A percentile compares a stretch with the other conserved stretches of the same genome.
These are phyloP conservation scores for Globisporangium radiosum DNA, from an alignment of 352 stramenopile species.

Conservation along the genomic window DNA sequence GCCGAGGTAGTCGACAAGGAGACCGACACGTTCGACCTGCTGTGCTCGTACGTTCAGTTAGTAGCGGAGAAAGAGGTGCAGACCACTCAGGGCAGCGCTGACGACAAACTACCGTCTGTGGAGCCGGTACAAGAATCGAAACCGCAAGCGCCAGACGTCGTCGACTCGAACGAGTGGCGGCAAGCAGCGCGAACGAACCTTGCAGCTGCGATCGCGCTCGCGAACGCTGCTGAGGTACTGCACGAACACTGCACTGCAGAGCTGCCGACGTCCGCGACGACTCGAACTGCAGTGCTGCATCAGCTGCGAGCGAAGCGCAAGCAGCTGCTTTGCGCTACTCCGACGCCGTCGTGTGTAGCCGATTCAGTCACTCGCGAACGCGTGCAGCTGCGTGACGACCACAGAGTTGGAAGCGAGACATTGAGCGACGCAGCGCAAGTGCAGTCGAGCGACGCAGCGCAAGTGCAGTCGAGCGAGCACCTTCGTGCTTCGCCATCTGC, in stretches of 20 bases:
- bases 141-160: too few species aligned
- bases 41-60: not conserved
- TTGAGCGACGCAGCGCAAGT: not conserved
- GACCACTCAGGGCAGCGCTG: conserved; percentile 3
- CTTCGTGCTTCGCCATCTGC: not conserved
- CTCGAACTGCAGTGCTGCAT: not conserved
- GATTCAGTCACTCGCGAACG: too few species aligned
- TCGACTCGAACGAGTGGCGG: not conserved
- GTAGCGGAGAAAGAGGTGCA: conserved; percentile 26
- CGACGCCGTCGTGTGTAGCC: too few species aligned
- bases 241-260: too few species aligned
- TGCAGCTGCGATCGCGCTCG: not conserved
- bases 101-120: too few species aligned
- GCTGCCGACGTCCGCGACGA: not conserved
- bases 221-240: not conserved
- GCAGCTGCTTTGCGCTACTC: not conserved
- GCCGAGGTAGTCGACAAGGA: conserved; percentile 12
- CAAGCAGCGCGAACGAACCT: conserved; percentile 4
- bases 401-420: not conserved
- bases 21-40: conserved; percentile 25
- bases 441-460: not conserved
- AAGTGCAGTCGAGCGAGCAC: not conserved
- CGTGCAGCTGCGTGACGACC: not conserved
- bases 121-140: too few species aligned
- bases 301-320: conserved; percentile 9